These are phyloP conservation scores for Paramecium sexaurelia DNA, from an alignment of 73 alveolate species.

Conservation along the genomic window DNA sequence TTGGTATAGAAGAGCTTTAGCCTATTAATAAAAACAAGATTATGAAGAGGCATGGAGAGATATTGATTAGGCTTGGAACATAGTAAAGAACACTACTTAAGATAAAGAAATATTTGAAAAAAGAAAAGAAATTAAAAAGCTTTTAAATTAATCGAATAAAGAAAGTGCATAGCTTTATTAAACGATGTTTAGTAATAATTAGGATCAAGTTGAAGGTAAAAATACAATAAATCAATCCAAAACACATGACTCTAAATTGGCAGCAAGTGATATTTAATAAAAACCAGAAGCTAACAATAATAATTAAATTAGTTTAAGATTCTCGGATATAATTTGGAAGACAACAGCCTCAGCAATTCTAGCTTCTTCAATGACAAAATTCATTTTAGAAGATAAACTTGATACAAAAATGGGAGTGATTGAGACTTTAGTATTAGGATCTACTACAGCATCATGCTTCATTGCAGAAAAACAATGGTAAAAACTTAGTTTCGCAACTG, in stretches of 20 bases:
- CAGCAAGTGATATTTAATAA: background rate
- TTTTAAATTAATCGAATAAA: background rate
- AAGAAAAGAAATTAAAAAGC: constrained; percentile 24
- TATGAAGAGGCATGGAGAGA: constrained; percentile 46
- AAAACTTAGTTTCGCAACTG: background rate
- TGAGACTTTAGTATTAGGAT: background rate
- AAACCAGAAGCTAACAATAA: background rate
- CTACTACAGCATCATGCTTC: background rate
- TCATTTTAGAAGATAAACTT: background rate
- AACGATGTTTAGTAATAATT: background rate
- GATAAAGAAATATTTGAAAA: background rate
- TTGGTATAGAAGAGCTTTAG: constrained; percentile 47
- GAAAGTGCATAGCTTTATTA: background rate
- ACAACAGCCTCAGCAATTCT: background rate
- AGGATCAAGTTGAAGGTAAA: background rate
- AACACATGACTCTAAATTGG: background rate
- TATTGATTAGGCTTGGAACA: constrained; percentile 27
- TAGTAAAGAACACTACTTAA: background rate
- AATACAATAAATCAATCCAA: background rate
- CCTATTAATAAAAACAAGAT: constrained; percentile 9
- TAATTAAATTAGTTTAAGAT: background rate
- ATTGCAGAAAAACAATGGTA: background rate
- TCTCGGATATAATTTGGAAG: background rate
- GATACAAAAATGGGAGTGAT: background rate
- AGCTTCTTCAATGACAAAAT: constrained; percentile 19